A percentile compares a stretch with the other conserved stretches of the same genome.
phyloP scores from a whole-genome alignment of 495 filamentous ascomycete species.

The Thermothielavioides terrestris region DNA sequence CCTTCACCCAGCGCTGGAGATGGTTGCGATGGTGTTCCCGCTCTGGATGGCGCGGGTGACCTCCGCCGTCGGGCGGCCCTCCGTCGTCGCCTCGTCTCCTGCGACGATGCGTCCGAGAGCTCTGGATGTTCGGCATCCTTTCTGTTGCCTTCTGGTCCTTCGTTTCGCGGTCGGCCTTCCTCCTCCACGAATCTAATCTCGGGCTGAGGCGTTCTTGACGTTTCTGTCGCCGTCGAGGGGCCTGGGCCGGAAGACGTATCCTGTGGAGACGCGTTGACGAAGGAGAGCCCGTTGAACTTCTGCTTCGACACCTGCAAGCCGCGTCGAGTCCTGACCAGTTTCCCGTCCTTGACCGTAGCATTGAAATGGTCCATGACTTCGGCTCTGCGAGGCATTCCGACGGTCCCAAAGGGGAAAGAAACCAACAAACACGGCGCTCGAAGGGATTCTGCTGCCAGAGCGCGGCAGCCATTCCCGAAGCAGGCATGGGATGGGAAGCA shows the following conservation, averaged over 20 bases:
- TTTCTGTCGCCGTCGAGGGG: not conserved
- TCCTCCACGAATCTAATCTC: constrained; percentile 18
- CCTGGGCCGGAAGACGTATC: not conserved
- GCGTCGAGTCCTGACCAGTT: constrained; percentile 22
- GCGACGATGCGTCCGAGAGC: not conserved
- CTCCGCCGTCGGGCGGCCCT: not conserved
- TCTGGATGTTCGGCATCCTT: not conserved
- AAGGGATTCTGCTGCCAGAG: no score
- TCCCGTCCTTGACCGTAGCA: constrained; percentile 22
- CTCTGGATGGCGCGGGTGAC: not conserved
- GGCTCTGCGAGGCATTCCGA: no score
- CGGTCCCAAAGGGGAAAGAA: not conserved
- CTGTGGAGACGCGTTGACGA: constrained; percentile 24
- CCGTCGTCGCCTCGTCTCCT: constrained; percentile 8
- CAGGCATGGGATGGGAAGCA: not conserved
- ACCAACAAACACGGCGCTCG: not conserved
- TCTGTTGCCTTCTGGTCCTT: not conserved
- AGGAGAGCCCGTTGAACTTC: constrained; percentile 25
- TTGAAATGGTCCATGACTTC: constrained; percentile 27
- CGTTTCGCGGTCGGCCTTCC: not conserved
- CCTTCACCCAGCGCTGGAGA: not conserved
- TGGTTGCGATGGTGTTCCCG: constrained; percentile 2
- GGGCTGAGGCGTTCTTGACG: not conserved
- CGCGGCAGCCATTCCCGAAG: no score
- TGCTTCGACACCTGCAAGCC: constrained; percentile 26